A percentile compares a stretch with the other conserved stretches of the same genome.
Evolutionary conservation across 495 filamentous ascomycete genomes (phyloP).

Genomic region (Platismatia glauca): DNA sequence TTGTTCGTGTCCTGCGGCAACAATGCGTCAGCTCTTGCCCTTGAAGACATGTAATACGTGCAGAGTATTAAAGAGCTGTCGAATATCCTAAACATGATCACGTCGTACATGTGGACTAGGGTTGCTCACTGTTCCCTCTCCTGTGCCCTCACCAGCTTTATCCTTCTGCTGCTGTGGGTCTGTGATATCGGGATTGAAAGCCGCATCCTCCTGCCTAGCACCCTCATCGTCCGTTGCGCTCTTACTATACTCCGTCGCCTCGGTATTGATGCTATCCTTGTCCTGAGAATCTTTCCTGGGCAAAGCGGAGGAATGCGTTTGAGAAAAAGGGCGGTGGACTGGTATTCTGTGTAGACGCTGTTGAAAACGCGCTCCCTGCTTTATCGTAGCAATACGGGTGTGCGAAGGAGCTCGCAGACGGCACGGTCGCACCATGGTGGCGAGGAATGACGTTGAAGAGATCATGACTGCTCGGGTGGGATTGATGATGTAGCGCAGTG

Average conservation of each 20-base stretch:
- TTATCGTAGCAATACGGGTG: slow-evolving; percentile 8
- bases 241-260: slow-evolving; percentile 49
- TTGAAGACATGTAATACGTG: neutral
- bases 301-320: slow-evolving; percentile 9
- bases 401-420: slow-evolving; percentile 5
- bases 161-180: slow-evolving; percentile 46
- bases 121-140: slow-evolving; percentile 29
- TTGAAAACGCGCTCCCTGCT: neutral
- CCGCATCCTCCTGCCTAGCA: slow-evolving; percentile 38
- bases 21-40: neutral
- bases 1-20: slow-evolving; percentile 26
- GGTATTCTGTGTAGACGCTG: neutral
- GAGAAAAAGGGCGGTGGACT: slow-evolving; percentile 16
- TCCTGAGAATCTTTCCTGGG: slow-evolving; percentile 39
- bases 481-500: neutral
- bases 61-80: neutral
- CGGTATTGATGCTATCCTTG: slow-evolving; percentile 45
- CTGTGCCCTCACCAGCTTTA: slow-evolving; percentile 29
- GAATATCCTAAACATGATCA: neutral
- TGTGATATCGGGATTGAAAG: slow-evolving; percentile 53
- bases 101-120: neutral
- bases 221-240: slow-evolving; percentile 49
- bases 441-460: neutral
- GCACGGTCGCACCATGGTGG: slow-evolving; percentile 8
- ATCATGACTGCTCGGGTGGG: neutral